Conservation (phyloP, 2,329 filamentous ascomycete genomes). For the Paracamarosporium sp. region DNA sequence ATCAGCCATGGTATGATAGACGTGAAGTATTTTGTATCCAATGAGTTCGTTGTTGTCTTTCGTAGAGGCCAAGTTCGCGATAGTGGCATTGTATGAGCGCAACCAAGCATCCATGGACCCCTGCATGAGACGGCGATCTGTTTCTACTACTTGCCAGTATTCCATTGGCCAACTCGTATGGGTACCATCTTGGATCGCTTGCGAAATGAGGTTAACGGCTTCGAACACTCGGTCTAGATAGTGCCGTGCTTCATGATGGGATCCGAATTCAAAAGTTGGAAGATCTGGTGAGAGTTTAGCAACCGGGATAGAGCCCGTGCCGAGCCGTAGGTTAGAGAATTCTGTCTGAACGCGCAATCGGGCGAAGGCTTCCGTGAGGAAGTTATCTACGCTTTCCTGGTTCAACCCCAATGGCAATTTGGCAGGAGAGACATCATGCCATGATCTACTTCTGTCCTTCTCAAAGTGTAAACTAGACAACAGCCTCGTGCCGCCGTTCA, state of each 20-base stretch:
- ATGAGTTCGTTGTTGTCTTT: background rate
- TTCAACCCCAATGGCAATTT: background rate
- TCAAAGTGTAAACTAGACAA: background rate
- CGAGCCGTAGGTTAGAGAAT: background rate
- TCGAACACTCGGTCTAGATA: constrained; percentile 6
- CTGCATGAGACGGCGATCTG: constrained; percentile 3
- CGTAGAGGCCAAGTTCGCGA: background rate
- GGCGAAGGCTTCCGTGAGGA: background rate
- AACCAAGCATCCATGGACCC: constrained; percentile 7
- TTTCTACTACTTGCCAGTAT: background rate
- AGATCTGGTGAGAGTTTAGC: background rate
- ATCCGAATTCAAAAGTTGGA: background rate
- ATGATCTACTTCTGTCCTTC: background rate
- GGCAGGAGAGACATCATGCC: background rate
- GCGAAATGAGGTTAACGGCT: background rate
- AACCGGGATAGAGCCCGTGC: background rate
- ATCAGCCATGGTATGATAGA: constrained; percentile 24
- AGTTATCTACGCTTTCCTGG: background rate
- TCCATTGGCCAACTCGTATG: background rate
- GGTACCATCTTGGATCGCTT: background rate
- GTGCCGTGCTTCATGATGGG: constrained; percentile 6
- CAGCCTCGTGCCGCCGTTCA: background rate
- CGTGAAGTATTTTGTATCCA: constrained; percentile 15
- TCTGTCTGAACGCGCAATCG: background rate
- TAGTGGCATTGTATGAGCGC: constrained; percentile 3